phyloP scores from a whole-genome alignment of 2,329 filamentous ascomycete species.

The Xylaria hypoxylon region DNA sequence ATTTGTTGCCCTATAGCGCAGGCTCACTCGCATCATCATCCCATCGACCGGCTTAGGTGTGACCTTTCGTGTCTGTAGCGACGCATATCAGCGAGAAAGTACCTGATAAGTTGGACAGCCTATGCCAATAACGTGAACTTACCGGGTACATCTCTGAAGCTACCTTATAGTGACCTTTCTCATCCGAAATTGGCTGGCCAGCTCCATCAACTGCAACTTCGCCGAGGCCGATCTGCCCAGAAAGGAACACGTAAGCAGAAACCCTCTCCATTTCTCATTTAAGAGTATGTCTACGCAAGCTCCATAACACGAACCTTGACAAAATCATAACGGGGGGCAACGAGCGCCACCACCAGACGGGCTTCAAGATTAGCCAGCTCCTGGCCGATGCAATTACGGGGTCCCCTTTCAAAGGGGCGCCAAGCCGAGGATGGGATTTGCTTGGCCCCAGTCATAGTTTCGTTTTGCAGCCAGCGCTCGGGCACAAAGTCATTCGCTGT shows the following conservation, averaged over 20 bases:
- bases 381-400: constrained; percentile 24
- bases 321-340: constrained; percentile 19
- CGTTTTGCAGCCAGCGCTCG: constrained; percentile 22
- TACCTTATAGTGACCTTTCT: not conserved
- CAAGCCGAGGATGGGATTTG: constrained; percentile 18
- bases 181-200: not conserved
- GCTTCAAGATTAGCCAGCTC: constrained; percentile 23
- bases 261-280: not conserved
- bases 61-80: not conserved
- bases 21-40: not conserved
- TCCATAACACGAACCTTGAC: constrained; percentile 10
- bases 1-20: not conserved
- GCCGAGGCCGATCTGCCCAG: constrained; percentile 7
- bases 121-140: not conserved
- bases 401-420: constrained; percentile 27
- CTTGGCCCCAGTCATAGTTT: not conserved
- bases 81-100: not conserved
- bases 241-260: not conserved
- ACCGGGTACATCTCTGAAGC: not conserved
- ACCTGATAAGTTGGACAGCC: too few species aligned
- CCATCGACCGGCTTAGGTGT: not conserved
- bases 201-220: not conserved
- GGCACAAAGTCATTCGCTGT: constrained; percentile 28
- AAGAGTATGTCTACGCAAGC: not conserved
- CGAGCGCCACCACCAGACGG: constrained; percentile 10